Base-by-base conservation (phyloP, 495 filamentous ascomycete genomes). In the Penicillium malachiteum region DNA sequence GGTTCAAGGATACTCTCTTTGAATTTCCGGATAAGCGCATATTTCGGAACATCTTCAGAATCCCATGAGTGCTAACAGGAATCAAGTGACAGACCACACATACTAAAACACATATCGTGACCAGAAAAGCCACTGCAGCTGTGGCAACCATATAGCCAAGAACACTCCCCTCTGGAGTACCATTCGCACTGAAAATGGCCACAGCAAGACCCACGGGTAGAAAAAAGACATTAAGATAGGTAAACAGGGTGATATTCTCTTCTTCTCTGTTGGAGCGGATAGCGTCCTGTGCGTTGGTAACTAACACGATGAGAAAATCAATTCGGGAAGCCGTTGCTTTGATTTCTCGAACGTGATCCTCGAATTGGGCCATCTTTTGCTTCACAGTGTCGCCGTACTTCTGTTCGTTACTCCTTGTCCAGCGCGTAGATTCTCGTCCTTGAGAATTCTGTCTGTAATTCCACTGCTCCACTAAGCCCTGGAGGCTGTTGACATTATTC, bases 181-280 rank as follows among this genome's bases (percentile, higher is more conserved):
- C 52, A 13, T 34, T 43, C 56, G 58, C 58, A 44, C 60, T 58
- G 45, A 63, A 58, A 32, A 63, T 38, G 44, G 51, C 56, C 35
- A 51, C 56, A 21, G 56, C 60, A 41, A 63, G 48, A n/a, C 56
- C 48, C 6, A 33, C 30, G 1, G 60, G 60, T 3, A 63, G 44
- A 43, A 63, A 63, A 56, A 63, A 59, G 2, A 52, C 52, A n/a
- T 55, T 63, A 11, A 59, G 46, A 34, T 63, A 63, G 6, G 60
- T 58, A 46, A 63, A 63, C 7, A 58, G 56, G 4, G 41, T 59
- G 52, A 63, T 50, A 32, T 63, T 56, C 48, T 53, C 45, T 43
- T 51, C 55, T 45, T 63, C 45, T 33, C 50, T 52, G 13, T 58
- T 55, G 14, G 55, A 55, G 14, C 51, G 48, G n/a, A 63, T 59